Evolutionary conservation across 2,329 filamentous ascomycete species (phyloP), one percentile per base, ranked within the genome.

Genomic region (Davidsoniella neocaledoniae): DNA sequence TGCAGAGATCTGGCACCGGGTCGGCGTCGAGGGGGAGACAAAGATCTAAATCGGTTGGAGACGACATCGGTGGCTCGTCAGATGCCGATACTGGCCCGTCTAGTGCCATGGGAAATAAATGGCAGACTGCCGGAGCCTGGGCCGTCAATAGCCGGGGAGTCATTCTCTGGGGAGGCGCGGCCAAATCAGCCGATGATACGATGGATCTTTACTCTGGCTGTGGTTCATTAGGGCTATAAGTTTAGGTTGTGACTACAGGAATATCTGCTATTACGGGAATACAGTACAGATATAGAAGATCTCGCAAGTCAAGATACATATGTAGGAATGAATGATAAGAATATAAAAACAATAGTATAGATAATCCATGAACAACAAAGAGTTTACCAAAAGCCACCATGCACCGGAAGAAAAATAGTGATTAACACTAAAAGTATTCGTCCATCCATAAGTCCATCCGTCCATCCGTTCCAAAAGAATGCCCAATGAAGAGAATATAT

Each of bases 51-150:
- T 16, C 21, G 16, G 6, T 12, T 14, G 17, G 43, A 16, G 6
- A 45, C 14, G 14, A 29, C 12, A 14, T 26, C 21, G 1, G 12
- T 17, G 25, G 36, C 6, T 25, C 25, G 19, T 9, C 5, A 9
- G 14, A 17, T 16, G 12, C n/a, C 3, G 60, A 56, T 5, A 61
- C 63, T 2, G 69, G 64, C 0, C 63, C 66, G 0, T 62, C 61
- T 23, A 72, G 66, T 37, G 64, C 67, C 4, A 66, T 73, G 65
- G 69, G 72, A 2, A 75, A 73, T 56, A 74, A 74, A 62, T 75
- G 72, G 72, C 72, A 74, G 59, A 68, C 72, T 57, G 66, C 69
- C 1, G 71, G 71, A 0, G 66, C 69, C 2, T 75, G 72, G 59
- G 69, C 71, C 3, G 61, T 74, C 2, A 69, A 76, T 52, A 67